A percentile compares a stretch with the other conserved stretches of the same genome.
phyloP scores from a whole-genome alignment of 2,329 filamentous ascomycete species.

The Trematosphaeria pertusa region DNA sequence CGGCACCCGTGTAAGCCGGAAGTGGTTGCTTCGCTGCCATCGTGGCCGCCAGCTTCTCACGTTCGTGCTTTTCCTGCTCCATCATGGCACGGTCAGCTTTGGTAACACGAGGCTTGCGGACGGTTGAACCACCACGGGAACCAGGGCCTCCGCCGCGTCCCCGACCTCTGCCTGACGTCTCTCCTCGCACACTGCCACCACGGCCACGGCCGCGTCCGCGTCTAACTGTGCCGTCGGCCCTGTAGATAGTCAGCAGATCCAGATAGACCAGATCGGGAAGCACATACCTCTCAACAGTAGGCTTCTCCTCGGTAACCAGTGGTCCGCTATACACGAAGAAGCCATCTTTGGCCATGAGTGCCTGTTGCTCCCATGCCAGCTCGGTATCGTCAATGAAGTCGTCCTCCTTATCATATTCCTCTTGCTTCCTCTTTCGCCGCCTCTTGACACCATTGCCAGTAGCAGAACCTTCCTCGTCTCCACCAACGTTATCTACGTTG shows the following conservation, averaged over 20 bases:
- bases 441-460: slow-evolving; percentile 67
- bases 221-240: slow-evolving; percentile 76
- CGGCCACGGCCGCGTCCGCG: slow-evolving; percentile 66
- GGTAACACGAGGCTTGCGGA: slow-evolving; percentile 82
- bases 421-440: slow-evolving; percentile 77
- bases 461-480: slow-evolving; percentile 49
- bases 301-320: slow-evolving; percentile 85
- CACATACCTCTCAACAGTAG: slow-evolving; percentile 66
- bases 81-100: slow-evolving; percentile 84
- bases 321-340: slow-evolving; percentile 99
- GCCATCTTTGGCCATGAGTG: slow-evolving; percentile 90
- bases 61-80: slow-evolving; percentile 80
- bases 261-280: not conserved
- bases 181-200: slow-evolving; percentile 55
- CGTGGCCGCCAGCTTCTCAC: slow-evolving; percentile 61
- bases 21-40: slow-evolving; percentile 35
- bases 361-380: slow-evolving; percentile 92
- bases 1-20: slow-evolving; percentile 18
- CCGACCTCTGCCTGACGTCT: slow-evolving; percentile 49
- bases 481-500: slow-evolving; percentile 86
- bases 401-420: slow-evolving; percentile 72
- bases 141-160: slow-evolving; percentile 65
- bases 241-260: slow-evolving; percentile 50
- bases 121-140: slow-evolving; percentile 76
- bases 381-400: slow-evolving; percentile 89